phyloP scores from a whole-genome alignment of 148 eudicot species.

The Simmondsia chinensis region DNA sequence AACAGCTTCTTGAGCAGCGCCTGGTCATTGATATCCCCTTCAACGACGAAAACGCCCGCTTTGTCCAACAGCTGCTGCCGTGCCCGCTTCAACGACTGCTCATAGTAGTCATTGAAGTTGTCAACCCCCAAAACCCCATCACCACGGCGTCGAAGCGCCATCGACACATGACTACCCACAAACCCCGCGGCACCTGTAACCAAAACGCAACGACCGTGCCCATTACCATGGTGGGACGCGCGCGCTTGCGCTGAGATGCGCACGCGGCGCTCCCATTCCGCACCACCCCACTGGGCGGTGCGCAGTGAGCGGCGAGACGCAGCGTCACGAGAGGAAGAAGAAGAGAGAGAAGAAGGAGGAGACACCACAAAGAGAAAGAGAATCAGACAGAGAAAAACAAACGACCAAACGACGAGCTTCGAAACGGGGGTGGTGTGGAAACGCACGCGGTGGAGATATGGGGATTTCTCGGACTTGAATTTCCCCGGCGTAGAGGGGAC shows the following conservation, averaged over 20 bases:
- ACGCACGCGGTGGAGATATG: constrained; percentile 36
- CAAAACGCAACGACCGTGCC: constrained; percentile 26
- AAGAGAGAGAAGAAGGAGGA: constrained; percentile 9
- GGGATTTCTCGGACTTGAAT: constrained; percentile 39
- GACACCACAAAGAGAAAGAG: constrained; percentile 24
- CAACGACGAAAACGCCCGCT: constrained; percentile 44
- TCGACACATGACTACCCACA: constrained; percentile 56
- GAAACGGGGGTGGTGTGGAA: constrained; percentile 36
- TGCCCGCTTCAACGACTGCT: constrained; percentile 29
- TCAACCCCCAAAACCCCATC: constrained; percentile 62
- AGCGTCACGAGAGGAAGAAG: constrained; percentile 12
- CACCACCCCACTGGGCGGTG: constrained; percentile 22
- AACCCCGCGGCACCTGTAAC: constrained; percentile 72
- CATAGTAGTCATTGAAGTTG: constrained; percentile 58
- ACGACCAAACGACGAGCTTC: constrained; percentile 42
- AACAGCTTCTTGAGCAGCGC: constrained; percentile 38
- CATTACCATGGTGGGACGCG: constrained; percentile 1
- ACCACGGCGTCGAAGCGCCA: constrained; percentile 42
- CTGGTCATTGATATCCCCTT: constrained; percentile 47
- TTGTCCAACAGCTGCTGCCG: constrained; percentile 42
- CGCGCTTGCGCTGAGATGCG: constrained; percentile 39
- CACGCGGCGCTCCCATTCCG: constrained; percentile 44
- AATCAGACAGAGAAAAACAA: constrained; percentile 30
- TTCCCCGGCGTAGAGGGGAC: constrained; percentile 58
- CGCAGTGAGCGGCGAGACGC: constrained; percentile 9